Evolutionary conservation across 495 filamentous ascomycete species (phyloP).

Genomic region (Aspergillus cristatus): DNA sequence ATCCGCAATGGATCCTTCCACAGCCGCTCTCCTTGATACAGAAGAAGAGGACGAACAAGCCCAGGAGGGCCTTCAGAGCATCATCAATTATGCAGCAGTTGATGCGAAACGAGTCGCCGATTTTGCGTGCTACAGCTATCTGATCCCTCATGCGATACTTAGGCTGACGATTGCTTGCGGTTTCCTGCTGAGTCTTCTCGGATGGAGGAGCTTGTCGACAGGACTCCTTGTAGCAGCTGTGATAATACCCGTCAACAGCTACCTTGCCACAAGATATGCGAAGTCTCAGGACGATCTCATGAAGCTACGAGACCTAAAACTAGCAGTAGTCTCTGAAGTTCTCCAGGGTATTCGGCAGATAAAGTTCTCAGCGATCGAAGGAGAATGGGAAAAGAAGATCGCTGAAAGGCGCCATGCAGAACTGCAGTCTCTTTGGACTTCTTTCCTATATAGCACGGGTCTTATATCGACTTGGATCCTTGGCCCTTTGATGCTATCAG

Average conservation of each 20-base stretch:
- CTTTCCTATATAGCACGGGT: slow-evolving; percentile 47
- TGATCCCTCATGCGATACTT: slow-evolving; percentile 47
- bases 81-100: slow-evolving; percentile 71
- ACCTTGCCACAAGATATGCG: slow-evolving; percentile 57
- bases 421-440: slow-evolving; percentile 55
- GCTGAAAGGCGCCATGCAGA: slow-evolving; percentile 55
- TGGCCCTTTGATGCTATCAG: slow-evolving; percentile 62
- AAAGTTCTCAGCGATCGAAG: slow-evolving; percentile 79
- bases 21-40: slow-evolving; percentile 17
- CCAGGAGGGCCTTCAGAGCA: slow-evolving; percentile 63
- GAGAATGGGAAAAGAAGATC: slow-evolving; percentile 71
- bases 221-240: slow-evolving; percentile 57
- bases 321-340: slow-evolving; percentile 70
- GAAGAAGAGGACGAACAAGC: slow-evolving; percentile 43
- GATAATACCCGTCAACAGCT: slow-evolving; percentile 60
- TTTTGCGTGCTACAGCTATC: slow-evolving; percentile 54
- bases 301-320: slow-evolving; percentile 70
- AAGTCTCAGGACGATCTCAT: slow-evolving; percentile 62
- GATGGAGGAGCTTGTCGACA: slow-evolving; percentile 59
- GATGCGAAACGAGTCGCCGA: slow-evolving; percentile 67
- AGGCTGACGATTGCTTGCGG: slow-evolving; percentile 54
- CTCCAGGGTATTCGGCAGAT: slow-evolving; percentile 79
- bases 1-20: slow-evolving; percentile 3
- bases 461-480: slow-evolving; percentile 62
- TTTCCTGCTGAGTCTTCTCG: slow-evolving; percentile 62